These are phyloP conservation scores for Botrytis fabae DNA, from an alignment of 2,329 filamentous ascomycete genomes.

Conservation along the genomic window DNA sequence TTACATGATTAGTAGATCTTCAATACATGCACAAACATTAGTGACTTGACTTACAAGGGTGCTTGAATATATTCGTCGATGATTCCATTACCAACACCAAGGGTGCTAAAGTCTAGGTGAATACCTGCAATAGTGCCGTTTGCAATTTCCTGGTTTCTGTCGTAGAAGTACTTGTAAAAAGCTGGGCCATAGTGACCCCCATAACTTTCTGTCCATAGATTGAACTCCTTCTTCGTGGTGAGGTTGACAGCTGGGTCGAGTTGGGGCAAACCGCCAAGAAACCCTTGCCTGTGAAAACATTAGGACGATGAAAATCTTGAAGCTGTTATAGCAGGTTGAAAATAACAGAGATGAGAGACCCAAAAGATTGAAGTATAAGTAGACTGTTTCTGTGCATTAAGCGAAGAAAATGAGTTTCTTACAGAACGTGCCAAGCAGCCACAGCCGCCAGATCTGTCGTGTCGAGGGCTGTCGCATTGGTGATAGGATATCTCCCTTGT, in stretches of 20 bases:
- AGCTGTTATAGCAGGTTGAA: not conserved
- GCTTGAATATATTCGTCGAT: conserved; percentile 62
- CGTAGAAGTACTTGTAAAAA: conserved; percentile 57
- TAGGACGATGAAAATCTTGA: not conserved
- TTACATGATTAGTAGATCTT: not conserved
- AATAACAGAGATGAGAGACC: not conserved
- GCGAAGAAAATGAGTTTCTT: conserved; percentile 1
- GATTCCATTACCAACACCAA: conserved; percentile 70
- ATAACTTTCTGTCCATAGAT: conserved; percentile 62
- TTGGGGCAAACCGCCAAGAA: conserved; percentile 50
- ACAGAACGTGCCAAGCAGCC: conserved; percentile 54
- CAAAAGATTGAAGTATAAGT: not conserved
- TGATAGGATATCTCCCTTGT: conserved; percentile 33
- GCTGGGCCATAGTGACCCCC: conserved; percentile 43
- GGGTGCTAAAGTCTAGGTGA: conserved; percentile 57
- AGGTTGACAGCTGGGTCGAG: conserved; percentile 32
- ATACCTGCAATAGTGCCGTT: conserved; percentile 52
- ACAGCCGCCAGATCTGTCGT: conserved; percentile 58
- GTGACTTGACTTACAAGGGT: conserved; percentile 27
- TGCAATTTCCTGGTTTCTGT: conserved; percentile 59
- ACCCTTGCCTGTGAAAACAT: conserved; percentile 46
- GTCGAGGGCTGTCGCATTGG: conserved; percentile 50
- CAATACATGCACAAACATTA: not conserved
- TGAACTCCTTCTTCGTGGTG: conserved; percentile 42
- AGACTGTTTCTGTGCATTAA: not conserved